Evolutionary conservation across 306 rosid genomes (phyloP).

Genomic region (Acacia melanoxylon): DNA sequence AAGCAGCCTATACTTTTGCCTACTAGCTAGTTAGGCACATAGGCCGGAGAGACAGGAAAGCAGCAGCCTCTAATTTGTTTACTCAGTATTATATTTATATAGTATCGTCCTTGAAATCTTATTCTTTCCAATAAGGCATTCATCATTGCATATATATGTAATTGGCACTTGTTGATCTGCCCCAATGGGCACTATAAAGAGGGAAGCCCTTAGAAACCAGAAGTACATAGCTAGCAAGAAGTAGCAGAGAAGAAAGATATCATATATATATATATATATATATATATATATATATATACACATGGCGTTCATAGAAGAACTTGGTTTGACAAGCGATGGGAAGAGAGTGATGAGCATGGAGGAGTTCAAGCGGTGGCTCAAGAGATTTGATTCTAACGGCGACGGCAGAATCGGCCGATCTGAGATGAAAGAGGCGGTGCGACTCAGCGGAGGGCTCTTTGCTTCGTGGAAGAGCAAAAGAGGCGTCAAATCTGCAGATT

Average conservation of each 20-base stretch:
- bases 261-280: neutral
- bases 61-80: neutral
- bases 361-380: constrained; percentile 40
- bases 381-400: constrained; percentile 25
- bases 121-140: neutral
- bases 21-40: neutral
- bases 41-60: neutral
- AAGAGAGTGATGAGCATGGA: constrained; percentile 43
- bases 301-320: constrained; percentile 33
- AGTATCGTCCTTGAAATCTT: neutral
- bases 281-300: neutral
- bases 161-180: neutral
- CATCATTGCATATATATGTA: neutral
- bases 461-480: constrained; percentile 23
- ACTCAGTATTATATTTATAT: neutral
- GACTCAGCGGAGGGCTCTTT: constrained; percentile 29
- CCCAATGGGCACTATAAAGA: neutral
- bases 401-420: constrained; percentile 36
- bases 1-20: neutral
- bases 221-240: neutral
- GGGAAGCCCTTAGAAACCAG: neutral
- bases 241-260: neutral
- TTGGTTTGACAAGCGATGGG: constrained; percentile 24
- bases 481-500: constrained; percentile 25
- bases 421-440: constrained; percentile 29